Evolutionary conservation across 108 stramenopile genomes (phyloP), one percentile per base, ranked within the genome.

Genomic region (Cylindrotheca closterium): DNA sequence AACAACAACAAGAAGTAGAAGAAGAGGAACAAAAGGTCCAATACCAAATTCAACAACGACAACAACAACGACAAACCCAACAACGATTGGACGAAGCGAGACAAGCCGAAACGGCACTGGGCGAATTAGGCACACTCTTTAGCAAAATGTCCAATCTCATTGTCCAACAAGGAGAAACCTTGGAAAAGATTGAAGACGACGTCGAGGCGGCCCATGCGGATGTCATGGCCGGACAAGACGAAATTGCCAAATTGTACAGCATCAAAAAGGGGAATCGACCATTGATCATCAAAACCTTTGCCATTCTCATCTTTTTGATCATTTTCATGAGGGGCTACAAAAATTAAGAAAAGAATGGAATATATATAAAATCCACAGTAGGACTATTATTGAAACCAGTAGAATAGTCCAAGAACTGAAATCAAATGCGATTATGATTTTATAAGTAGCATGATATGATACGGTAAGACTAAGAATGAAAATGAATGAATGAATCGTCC

Each of bases 161-260:
- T 47, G 48, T 47, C 7, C 78, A 87, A 51, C 89, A 91, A 77
- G 86, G 85, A 0, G 93, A 95, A 71, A 75, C 78, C 4, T 56
- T 95, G 53, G 88, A 88, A 63, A 84, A 88, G 63, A 82, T 95
- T 26, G 93, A 95, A 70, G 93, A 95, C 71, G 93, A 95, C 55
- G 90, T 91, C 8, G 93, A 90, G 68, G 79, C 80, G 21, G 90
- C 89, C 22, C 67, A 68, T 26, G 58, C 67, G 33, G 85, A 95
- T 52, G 84, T 95, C 18, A 65, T 77, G 50, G 87, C 87, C 0
- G 93, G 90, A 4, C 85, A 88, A 63, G 81, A 88, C 47, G 90
- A 95, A 68, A 63, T 95, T 23, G 74, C 79, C 5, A 92, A 75
- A 30, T 67, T 95, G 26, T 87, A 95, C 58, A 65, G 72, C 4